These are phyloP conservation scores for Colletotrichum cuscutae DNA, from an alignment of 2,329 filamentous ascomycete species.

Conservation along the genomic window DNA sequence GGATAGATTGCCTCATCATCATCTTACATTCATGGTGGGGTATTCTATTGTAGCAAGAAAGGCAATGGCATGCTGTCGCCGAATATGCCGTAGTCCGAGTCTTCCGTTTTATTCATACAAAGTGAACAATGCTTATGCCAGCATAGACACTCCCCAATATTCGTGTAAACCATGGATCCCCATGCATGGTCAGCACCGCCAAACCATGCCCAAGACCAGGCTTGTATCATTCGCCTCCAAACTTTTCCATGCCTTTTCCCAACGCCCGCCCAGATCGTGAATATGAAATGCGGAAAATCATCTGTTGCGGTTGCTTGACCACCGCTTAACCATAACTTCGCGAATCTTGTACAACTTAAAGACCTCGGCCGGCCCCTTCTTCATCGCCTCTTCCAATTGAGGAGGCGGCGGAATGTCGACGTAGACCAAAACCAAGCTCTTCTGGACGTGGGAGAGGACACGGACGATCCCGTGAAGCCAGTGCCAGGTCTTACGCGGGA, in stretches of 20 bases:
- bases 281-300: slow-evolving; percentile 31
- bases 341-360: slow-evolving; percentile 79
- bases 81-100: slow-evolving; percentile 11
- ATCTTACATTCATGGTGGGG: slow-evolving; percentile 19
- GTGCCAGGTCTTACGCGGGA: slow-evolving; percentile 71
- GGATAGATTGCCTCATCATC: slow-evolving; percentile 10
- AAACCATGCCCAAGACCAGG: neutral
- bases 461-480: slow-evolving; percentile 92
- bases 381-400: slow-evolving; percentile 53
- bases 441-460: slow-evolving; percentile 88
- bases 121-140: neutral
- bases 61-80: neutral
- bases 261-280: neutral
- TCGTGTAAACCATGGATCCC: slow-evolving; percentile 11
- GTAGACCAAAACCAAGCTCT: slow-evolving; percentile 89
- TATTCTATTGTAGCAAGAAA: slow-evolving; percentile 16
- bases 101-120: slow-evolving; percentile 29
- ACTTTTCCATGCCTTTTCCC: neutral
- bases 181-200: neutral
- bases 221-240: neutral
- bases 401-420: slow-evolving; percentile 85
- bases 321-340: slow-evolving; percentile 84
- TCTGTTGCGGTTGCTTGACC: slow-evolving; percentile 82
- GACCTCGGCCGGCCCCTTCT: slow-evolving; percentile 65
- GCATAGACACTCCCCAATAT: neutral